Evolutionary conservation across 2,329 filamentous ascomycete species (phyloP).

Genomic region (Trichoderma pleuroti): DNA sequence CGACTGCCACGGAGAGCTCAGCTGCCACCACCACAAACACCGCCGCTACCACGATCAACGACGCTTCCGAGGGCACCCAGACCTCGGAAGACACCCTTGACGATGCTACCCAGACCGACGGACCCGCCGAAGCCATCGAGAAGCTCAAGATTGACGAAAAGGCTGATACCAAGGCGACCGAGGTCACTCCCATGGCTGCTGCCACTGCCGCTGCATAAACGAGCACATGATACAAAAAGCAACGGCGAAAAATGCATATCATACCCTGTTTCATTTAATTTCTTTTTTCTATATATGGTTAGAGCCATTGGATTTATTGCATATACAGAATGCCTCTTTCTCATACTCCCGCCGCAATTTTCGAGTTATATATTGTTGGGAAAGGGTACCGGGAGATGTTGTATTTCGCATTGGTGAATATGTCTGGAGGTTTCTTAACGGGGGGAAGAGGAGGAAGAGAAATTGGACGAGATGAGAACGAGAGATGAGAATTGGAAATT

Average conservation of each 20-base stretch:
- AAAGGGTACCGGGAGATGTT: not conserved
- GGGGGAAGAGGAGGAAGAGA: not conserved
- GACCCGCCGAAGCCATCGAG: slow-evolving; percentile 30
- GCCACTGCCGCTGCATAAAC: slow-evolving; percentile 6
- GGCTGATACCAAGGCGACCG: slow-evolving; percentile 13
- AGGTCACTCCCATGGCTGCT: slow-evolving; percentile 2
- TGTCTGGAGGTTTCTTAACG: not conserved
- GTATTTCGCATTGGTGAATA: not conserved
- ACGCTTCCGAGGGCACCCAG: slow-evolving; percentile 29
- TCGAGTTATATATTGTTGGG: not conserved
- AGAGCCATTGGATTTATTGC: slow-evolving; percentile 1
- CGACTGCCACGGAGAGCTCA: slow-evolving; percentile 14
- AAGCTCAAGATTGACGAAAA: slow-evolving; percentile 33
- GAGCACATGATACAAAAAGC: not conserved
- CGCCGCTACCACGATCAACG: slow-evolving; percentile 5
- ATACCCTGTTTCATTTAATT: not conserved
- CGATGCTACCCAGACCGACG: slow-evolving; percentile 30
- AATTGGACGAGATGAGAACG: not conserved
- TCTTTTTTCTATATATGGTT: not conserved
- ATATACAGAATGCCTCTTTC: slow-evolving; percentile 17
- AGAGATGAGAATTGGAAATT: not conserved
- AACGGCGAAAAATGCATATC: slow-evolving; percentile 4
- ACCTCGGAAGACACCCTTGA: slow-evolving; percentile 22
- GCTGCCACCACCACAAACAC: slow-evolving; percentile 9
- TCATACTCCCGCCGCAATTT: not conserved